These are phyloP conservation scores for Moricandia arvensis DNA, from an alignment of 345 rosid species.

Conservation along the genomic window DNA sequence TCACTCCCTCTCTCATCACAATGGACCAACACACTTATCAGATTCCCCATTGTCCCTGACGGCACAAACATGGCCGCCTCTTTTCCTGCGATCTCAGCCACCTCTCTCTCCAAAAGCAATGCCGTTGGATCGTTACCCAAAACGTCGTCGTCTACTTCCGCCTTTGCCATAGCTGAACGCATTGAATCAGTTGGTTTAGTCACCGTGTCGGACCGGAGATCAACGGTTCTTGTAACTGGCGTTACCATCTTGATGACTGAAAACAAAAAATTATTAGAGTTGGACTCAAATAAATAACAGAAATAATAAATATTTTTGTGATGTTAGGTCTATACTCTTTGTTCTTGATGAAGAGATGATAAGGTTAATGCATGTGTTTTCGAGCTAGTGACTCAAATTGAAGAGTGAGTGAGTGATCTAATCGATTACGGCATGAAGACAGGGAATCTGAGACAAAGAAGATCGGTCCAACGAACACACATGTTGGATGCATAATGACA, in stretches of 20 bases:
- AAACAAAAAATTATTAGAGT: neutral
- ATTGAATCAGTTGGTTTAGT: conserved; percentile 83
- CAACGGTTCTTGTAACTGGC: conserved; percentile 62
- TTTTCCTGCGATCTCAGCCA: conserved; percentile 74
- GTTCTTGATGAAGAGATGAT: conserved; percentile 10
- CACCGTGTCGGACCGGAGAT: conserved; percentile 93
- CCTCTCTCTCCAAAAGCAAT: conserved; percentile 55
- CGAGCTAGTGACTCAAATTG: conserved; percentile 1
- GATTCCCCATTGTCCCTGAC: conserved; percentile 96
- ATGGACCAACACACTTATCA: conserved; percentile 84
- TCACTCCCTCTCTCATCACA: conserved; percentile 92
- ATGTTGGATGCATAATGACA: conserved; percentile 27
- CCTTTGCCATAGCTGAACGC: conserved; percentile 87
- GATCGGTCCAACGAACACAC: conserved; percentile 24
- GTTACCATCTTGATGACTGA: conserved; percentile 23
- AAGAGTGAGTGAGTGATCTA: conserved; percentile 16
- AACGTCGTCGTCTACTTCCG: conserved; percentile 94
- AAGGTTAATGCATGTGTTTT: conserved; percentile 4
- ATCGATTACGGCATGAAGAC: conserved; percentile 4
- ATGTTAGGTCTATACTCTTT: neutral
- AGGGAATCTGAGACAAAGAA: conserved; percentile 25
- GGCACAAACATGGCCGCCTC: conserved; percentile 91
- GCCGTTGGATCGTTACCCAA: conserved; percentile 71
- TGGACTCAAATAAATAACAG: neutral
- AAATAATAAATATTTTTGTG: no score